Conservation (phyloP, 768 basidiomycete species). For the Rhodotorula graminis region DNA sequence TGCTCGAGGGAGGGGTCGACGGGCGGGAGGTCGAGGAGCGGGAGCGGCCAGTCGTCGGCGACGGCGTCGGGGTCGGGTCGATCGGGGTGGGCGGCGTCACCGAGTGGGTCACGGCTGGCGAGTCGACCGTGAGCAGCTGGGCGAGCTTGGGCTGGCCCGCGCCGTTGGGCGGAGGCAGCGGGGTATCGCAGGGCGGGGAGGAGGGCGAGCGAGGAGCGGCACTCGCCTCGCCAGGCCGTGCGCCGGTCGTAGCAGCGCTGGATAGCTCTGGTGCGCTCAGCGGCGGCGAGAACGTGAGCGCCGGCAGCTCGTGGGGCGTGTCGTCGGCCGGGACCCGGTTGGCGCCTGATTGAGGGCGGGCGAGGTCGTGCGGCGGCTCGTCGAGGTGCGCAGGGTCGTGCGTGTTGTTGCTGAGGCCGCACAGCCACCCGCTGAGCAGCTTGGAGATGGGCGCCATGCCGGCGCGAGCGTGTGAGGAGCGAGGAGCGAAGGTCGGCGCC, state of each 20-base stretch:
- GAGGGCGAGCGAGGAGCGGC: not conserved
- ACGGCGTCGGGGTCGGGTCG: not conserved
- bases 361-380: not conserved
- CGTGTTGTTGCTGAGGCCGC: not conserved
- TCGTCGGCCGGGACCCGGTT: not conserved
- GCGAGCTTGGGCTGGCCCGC: not conserved
- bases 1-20: not conserved
- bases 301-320: slow-evolving; percentile 19
- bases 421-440: not conserved
- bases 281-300: slow-evolving; percentile 7
- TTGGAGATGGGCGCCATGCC: slow-evolving; percentile 1
- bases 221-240: not conserved
- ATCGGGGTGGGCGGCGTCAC: slow-evolving; percentile 2
- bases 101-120: not conserved
- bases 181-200: no score
- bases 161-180: not conserved
- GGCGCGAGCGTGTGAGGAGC: not conserved
- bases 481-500: not conserved
- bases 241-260: not conserved
- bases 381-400: not conserved
- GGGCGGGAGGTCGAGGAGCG: not conserved
- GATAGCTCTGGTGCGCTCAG: not conserved
- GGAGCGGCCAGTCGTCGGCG: slow-evolving; percentile 5
- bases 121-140: slow-evolving; percentile 13
- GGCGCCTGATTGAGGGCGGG: not conserved